Evolutionary conservation across 257 asterid genomes (phyloP), one percentile per base, ranked within the genome.

Genomic region (Leonotis leonurus): DNA sequence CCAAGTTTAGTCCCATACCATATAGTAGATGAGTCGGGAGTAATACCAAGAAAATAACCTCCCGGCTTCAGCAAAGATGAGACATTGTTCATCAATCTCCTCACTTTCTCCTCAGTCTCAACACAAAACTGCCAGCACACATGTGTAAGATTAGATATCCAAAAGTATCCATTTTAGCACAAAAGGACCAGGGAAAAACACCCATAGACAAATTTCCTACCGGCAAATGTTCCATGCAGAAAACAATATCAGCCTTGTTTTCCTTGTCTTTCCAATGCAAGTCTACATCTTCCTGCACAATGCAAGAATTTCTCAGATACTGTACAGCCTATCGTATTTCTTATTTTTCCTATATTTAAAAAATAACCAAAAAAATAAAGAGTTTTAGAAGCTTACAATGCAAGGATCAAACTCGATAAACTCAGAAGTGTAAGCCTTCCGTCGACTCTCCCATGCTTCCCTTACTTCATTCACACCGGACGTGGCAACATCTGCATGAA

Each of bases 21-120:
- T 81, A 92, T 92, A 68, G 98, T 86, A 73, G 98, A 89, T 62
- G 98, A 92, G 77, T 92, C 98, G 51, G 98, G 92, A 74, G 95
- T 84, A 62, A 92, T 80, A 77, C 98, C 98, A 70, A 92, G 73
- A 86, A 92, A 92, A 78, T 84, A 92, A 67, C 97, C 98, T 62
- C 98, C 98, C 3, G 97, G 97, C 81, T 80, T 88, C 83, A 92
- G 81, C 82, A 92, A 81, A 68, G 87, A 75, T 65, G 98, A 86
- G 50, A 89, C 97, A 49, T 86, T 92, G 11, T 81, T 88, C 76
- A 92, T 70, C 71, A 92, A 78, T 71, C 73, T 83, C 80, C 68
- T 86, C 52, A 74, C 90, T 76, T 81, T 86, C 67, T 89, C 98
- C 86, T 92, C 97, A 29, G 79, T 82, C 80, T 89, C 97, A 64